Percentiles rank a stretch among this genome's conserved stretches.
phyloP scores from a whole-genome alignment of 768 basidiomycete genomes.

The Porphyrellus cyaneotinctus region DNA sequence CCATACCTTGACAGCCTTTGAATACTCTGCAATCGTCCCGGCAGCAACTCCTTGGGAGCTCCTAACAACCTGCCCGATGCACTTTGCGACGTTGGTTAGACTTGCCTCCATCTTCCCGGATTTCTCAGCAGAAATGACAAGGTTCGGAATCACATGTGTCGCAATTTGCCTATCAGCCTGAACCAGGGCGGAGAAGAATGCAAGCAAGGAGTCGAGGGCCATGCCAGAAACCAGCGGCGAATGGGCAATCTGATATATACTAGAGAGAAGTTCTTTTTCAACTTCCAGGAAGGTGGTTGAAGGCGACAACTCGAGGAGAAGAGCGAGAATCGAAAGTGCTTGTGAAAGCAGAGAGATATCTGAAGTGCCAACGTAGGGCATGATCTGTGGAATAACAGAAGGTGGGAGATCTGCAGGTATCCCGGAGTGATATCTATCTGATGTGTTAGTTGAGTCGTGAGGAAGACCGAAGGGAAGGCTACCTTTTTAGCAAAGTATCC shows the following conservation, averaged over 20 bases:
- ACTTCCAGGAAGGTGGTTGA: slow-evolving; percentile 67
- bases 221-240: slow-evolving; percentile 75
- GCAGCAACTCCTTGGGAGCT: slow-evolving; percentile 69
- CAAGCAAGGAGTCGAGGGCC: slow-evolving; percentile 75
- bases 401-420: slow-evolving; percentile 57
- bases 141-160: slow-evolving; percentile 72
- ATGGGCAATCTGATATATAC: slow-evolving; percentile 66
- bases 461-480: slow-evolving; percentile 2
- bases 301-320: slow-evolving; percentile 68
- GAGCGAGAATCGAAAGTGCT: slow-evolving; percentile 58
- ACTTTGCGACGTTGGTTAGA: slow-evolving; percentile 74
- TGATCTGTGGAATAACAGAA: slow-evolving; percentile 68
- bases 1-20: slow-evolving; percentile 70
- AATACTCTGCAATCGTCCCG: slow-evolving; percentile 81
- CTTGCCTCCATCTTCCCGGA: slow-evolving; percentile 53
- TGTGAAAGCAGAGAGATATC: slow-evolving; percentile 81
- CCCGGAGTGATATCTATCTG: slow-evolving; percentile 40
- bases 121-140: slow-evolving; percentile 65
- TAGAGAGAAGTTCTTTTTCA: slow-evolving; percentile 62
- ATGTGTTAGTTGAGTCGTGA: neutral
- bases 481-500: slow-evolving; percentile 69
- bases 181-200: slow-evolving; percentile 81
- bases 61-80: slow-evolving; percentile 78
- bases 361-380: slow-evolving; percentile 64
- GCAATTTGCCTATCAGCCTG: slow-evolving; percentile 80